Conservation (phyloP, 768 basidiomycete species). For the Mycena rosella region DNA sequence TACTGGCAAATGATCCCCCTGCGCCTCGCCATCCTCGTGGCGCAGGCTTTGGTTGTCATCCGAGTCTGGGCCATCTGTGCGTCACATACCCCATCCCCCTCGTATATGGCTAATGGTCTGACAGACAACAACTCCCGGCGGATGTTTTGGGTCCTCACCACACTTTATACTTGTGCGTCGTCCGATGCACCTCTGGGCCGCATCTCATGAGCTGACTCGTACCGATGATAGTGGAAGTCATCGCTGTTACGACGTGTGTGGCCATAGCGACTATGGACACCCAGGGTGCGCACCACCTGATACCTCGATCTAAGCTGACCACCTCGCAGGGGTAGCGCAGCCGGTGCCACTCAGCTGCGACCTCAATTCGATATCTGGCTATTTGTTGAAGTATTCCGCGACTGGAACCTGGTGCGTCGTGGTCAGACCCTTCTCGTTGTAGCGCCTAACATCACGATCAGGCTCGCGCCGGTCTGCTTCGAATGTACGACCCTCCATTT, state of each 20-base stretch:
- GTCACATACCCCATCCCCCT: neutral
- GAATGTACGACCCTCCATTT: conserved; percentile 25
- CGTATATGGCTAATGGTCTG: neutral
- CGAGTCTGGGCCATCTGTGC: conserved; percentile 37
- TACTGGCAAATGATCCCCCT: conserved; percentile 37
- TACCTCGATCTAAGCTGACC: neutral
- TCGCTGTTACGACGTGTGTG: neutral
- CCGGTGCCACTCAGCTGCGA: conserved; percentile 29
- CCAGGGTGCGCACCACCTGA: conserved; percentile 8
- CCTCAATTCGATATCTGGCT: conserved; percentile 12
- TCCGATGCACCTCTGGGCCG: no score
- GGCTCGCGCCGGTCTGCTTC: conserved; percentile 36
- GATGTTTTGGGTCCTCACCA: conserved; percentile 28
- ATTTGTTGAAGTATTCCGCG: conserved; percentile 18
- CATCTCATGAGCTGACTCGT: neutral
- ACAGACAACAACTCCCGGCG: conserved; percentile 32
- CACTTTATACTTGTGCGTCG: conserved; percentile 11
- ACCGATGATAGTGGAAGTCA: conserved; percentile 12
- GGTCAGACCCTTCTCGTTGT: neutral
- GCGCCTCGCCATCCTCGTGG: conserved; percentile 33
- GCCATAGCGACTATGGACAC: conserved; percentile 26
- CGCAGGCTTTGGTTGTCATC: conserved; percentile 33
- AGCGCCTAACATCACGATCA: neutral
- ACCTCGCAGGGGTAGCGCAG: conserved; percentile 9
- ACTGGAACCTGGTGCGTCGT: conserved; percentile 30